These are phyloP conservation scores for Pythium rhizo-oryzae DNA, from an alignment of 352 stramenopile genomes.

Conservation along the genomic window DNA sequence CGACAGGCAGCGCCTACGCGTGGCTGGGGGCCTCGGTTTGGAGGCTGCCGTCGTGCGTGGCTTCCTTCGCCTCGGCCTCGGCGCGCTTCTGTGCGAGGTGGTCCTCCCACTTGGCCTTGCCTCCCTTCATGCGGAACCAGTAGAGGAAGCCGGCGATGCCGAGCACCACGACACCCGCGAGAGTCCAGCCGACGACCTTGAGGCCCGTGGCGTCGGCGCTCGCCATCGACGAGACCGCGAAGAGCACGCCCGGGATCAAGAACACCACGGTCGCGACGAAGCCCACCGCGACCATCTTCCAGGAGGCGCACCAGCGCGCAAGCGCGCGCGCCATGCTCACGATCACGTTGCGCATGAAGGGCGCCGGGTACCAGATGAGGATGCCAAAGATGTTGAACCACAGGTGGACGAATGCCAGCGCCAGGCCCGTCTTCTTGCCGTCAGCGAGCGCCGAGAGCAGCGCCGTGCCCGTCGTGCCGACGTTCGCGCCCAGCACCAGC, in stretches of 20 bases:
- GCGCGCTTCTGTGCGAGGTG: not conserved
- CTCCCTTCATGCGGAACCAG: conserved; percentile 16
- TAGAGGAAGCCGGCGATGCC: not conserved
- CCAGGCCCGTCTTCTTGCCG: conserved; percentile 52
- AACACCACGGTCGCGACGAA: conserved; percentile 26
- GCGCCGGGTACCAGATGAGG: conserved; percentile 78
- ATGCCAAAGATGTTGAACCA: conserved; percentile 84
- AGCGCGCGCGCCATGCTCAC: conserved; percentile 45
- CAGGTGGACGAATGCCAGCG: conserved; percentile 75
- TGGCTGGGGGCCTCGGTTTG: too few relatives aligned
- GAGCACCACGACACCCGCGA: conserved; percentile 2
- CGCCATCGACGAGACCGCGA: conserved; percentile 30
- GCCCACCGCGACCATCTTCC: conserved; percentile 19
- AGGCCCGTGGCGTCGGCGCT: conserved; percentile 6
- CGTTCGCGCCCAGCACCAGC: conserved; percentile 78
- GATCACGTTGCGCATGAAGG: conserved; percentile 64
- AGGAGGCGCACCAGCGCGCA: conserved; percentile 28
- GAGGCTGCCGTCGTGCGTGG: too few relatives aligned
- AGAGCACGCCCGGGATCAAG: conserved; percentile 11
- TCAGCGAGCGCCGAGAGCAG: conserved; percentile 71
- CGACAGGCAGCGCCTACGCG: too few relatives aligned
- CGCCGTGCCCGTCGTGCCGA: conserved; percentile 77
- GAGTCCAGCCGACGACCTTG: conserved; percentile 13
- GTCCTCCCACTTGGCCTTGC: conserved; percentile 6
- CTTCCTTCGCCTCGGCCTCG: too few relatives aligned